Evolutionary conservation across 176 grass and related monocot genomes (phyloP).

Genomic region (Zea luxurians): DNA sequence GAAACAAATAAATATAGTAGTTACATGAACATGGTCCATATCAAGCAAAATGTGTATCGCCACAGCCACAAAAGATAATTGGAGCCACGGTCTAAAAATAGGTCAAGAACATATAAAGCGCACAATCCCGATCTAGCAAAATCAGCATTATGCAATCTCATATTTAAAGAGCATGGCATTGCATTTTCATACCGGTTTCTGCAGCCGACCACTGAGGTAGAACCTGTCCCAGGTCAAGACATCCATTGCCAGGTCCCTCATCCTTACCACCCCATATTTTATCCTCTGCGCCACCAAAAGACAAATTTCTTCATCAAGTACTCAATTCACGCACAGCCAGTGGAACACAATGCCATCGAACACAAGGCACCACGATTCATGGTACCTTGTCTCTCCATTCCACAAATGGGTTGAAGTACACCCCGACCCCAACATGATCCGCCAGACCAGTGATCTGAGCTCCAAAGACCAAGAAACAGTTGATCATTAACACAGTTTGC

Average conservation of each 20-base stretch:
- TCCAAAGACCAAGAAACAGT: slow-evolving; percentile 12
- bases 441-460: slow-evolving; percentile 66
- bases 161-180: slow-evolving; percentile 18
- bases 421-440: slow-evolving; percentile 61
- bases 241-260: slow-evolving; percentile 85
- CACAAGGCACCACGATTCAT: not conserved
- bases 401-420: slow-evolving; percentile 94
- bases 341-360: not conserved
- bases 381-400: slow-evolving; percentile 77
- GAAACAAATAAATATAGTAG: not conserved
- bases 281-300: slow-evolving; percentile 55
- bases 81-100: not conserved
- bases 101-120: not conserved
- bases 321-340: not conserved
- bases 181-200: slow-evolving; percentile 79
- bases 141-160: not conserved
- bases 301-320: not conserved
- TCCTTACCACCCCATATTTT: slow-evolving; percentile 86
- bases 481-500: not conserved
- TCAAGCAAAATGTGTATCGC: not conserved
- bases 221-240: slow-evolving; percentile 79
- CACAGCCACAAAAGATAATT: not conserved
- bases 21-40: not conserved
- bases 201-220: slow-evolving; percentile 86
- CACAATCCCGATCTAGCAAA: not conserved